Conservation (phyloP, 2,329 filamentous ascomycete genomes). For the Penicillium sp. region DNA sequence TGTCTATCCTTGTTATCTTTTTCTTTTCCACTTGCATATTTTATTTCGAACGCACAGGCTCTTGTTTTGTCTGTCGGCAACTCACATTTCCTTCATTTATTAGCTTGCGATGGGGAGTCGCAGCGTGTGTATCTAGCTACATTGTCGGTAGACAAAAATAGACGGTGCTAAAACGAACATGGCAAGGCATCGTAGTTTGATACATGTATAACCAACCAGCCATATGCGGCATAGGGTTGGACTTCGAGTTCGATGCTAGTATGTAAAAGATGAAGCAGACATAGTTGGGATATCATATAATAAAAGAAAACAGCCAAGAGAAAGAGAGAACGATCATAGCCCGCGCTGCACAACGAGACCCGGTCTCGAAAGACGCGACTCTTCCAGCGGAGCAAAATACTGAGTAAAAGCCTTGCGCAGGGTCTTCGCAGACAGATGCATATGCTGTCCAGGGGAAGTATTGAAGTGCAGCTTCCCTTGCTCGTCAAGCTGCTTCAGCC, state of each 20-base stretch:
- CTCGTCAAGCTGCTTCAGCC: constrained; percentile 67
- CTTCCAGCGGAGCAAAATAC: constrained; percentile 36
- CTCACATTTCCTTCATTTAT: not conserved
- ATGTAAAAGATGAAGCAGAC: not conserved
- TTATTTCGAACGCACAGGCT: constrained; percentile 1
- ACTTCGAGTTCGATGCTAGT: not conserved
- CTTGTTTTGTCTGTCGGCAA: not conserved
- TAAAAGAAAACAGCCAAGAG: not conserved
- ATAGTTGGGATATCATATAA: constrained; percentile 4
- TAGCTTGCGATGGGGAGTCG: not conserved
- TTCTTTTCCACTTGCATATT: constrained; percentile 10
- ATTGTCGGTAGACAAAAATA: constrained; percentile 17
- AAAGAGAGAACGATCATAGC: not conserved
- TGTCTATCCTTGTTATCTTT: constrained; percentile 9
- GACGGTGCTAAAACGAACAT: constrained; percentile 9
- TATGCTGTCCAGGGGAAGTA: constrained; percentile 67
- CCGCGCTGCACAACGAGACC: constrained; percentile 17
- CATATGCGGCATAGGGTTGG: not conserved
- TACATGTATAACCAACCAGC: not conserved
- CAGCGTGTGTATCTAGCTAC: constrained; percentile 16
- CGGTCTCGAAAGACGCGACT: constrained; percentile 2
- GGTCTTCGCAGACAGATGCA: constrained; percentile 62
- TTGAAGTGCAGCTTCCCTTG: constrained; percentile 70
- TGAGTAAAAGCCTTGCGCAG: constrained; percentile 56
- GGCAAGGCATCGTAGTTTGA: not conserved